These are phyloP conservation scores for Coniochaeta ligniaria DNA, from an alignment of 2,329 filamentous ascomycete genomes.

Conservation along the genomic window DNA sequence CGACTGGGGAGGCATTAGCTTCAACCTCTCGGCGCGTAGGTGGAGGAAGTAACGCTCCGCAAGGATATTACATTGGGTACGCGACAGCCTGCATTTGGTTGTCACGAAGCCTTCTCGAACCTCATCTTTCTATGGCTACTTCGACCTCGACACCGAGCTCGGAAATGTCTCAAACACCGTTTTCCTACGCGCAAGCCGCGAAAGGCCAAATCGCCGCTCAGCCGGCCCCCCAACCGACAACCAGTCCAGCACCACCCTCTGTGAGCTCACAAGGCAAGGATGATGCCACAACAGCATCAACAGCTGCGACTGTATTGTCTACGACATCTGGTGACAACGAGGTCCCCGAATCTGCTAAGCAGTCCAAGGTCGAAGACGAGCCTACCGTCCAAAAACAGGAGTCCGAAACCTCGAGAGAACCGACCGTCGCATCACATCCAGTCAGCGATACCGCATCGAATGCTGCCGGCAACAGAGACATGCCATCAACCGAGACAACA, in stretches of 20 bases:
- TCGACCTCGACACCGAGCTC: conserved; percentile 1
- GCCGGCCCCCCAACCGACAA: conserved; percentile 24
- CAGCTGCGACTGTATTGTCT: conserved; percentile 27
- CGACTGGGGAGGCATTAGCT: not conserved
- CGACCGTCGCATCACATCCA: conserved; percentile 4
- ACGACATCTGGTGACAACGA: conserved; percentile 28
- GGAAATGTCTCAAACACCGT: conserved; percentile 52
- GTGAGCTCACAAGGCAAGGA: conserved; percentile 25
- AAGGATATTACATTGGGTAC: not conserved
- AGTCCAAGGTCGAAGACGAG: conserved; percentile 14
- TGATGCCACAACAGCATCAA: conserved; percentile 23
- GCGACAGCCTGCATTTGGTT: not conserved
- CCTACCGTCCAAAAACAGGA: conserved; percentile 16
- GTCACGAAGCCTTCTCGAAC: not conserved
- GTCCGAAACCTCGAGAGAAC: conserved; percentile 15
- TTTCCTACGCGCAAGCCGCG: conserved; percentile 94
- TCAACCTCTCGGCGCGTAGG: conserved; percentile 1
- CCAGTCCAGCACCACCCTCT: conserved; percentile 22
- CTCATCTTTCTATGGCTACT: not conserved
- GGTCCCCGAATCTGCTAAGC: conserved; percentile 16
- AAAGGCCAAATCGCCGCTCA: conserved; percentile 58
- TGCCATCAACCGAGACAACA: not conserved
- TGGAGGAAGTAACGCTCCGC: conserved; percentile 1
- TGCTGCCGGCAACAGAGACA: conserved; percentile 1
- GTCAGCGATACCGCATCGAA: conserved; percentile 10